Conservation (phyloP, 805 yeast genomes). For the Saccharomyces kudriavzevii region DNA sequence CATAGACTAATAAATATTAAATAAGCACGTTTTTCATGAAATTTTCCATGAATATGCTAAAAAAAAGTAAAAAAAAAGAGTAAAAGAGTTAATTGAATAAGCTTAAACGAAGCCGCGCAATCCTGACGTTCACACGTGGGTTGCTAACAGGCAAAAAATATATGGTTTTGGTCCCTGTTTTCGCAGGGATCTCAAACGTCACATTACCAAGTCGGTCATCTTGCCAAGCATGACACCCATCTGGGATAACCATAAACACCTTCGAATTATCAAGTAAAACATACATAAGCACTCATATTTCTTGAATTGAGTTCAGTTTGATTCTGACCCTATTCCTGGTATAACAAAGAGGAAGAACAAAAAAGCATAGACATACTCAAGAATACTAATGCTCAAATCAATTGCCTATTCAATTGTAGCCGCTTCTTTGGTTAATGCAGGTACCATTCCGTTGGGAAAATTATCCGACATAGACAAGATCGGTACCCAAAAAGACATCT, state of each 20-base stretch:
- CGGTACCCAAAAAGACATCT: slow-evolving; percentile 29
- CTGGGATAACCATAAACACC: neutral
- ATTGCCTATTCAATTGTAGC: neutral
- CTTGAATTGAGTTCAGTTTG: neutral
- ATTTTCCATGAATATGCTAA: slow-evolving; percentile 3
- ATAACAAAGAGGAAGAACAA: neutral
- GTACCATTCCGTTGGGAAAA: neutral
- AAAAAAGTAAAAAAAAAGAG: neutral
- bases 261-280: neutral
- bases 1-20: neutral
- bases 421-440: neutral
- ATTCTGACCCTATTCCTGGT: slow-evolving; percentile 16
- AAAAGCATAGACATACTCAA: neutral
- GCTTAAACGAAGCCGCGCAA: neutral
- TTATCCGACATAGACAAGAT: slow-evolving; percentile 5
- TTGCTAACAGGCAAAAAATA: neutral
- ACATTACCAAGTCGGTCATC: neutral
- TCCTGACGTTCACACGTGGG: neutral
- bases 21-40: neutral
- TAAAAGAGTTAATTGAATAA: no score
- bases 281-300: neutral
- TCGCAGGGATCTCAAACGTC: neutral
- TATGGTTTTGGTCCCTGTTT: neutral
- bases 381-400: neutral
- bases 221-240: neutral